A percentile compares a stretch with the other conserved stretches of the same genome.
phyloP scores from a whole-genome alignment of 257 asterid species.

The Ballota nigra region DNA sequence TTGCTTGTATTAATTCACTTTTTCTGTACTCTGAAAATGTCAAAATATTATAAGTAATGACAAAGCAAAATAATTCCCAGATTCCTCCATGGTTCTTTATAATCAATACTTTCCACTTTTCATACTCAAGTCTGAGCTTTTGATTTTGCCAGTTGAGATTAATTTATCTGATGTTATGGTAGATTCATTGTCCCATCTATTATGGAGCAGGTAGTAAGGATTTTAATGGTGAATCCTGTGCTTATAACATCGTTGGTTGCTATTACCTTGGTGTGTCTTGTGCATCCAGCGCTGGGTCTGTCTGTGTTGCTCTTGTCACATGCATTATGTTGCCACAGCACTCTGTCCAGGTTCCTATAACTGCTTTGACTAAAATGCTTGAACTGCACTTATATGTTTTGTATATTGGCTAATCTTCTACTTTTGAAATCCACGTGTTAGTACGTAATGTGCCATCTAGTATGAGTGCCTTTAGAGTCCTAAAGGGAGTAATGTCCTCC shows the following conservation, averaged over 20 bases:
- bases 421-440: not conserved
- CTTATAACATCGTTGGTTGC: constrained; percentile 65
- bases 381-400: not conserved
- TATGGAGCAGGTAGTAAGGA: constrained; percentile 63
- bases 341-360: constrained; percentile 66
- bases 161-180: not conserved
- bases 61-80: not conserved
- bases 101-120: not conserved
- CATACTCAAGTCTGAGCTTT: not conserved
- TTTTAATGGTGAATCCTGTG: constrained; percentile 54
- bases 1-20: not conserved
- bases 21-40: constrained; percentile 11
- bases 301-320: constrained; percentile 68
- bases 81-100: not conserved
- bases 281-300: constrained; percentile 96
- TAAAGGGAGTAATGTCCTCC: not conserved
- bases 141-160: constrained; percentile 14
- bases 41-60: not conserved
- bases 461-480: constrained; percentile 1
- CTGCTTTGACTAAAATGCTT: constrained; percentile 15
- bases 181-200: constrained; percentile 9
- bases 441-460: constrained; percentile 4
- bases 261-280: constrained; percentile 57
- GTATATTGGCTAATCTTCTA: constrained; percentile 4
- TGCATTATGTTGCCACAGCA: constrained; percentile 65